A percentile compares a stretch with the other conserved stretches of the same genome.
Conservation (phyloP, 2,329 filamentous ascomycete genomes). For the Monosporascus ibericus region DNA sequence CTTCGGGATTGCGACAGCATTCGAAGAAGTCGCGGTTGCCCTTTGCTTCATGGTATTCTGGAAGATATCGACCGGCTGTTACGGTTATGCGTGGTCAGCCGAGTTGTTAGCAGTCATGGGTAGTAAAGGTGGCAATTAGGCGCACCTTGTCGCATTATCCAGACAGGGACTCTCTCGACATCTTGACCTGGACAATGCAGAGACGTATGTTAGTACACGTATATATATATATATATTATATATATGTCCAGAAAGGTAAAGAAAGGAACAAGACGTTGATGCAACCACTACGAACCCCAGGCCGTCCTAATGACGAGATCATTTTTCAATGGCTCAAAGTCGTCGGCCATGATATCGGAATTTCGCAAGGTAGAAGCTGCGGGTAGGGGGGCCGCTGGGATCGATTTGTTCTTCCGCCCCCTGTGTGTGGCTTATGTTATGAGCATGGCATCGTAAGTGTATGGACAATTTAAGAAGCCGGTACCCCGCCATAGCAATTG, state of each 20-base stretch:
- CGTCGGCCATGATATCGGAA: slow-evolving; percentile 50
- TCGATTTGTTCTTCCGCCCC: too few relatives aligned
- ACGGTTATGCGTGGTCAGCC: slow-evolving; percentile 4
- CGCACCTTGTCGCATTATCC: slow-evolving; percentile 98
- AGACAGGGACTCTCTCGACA: slow-evolving; percentile 90
- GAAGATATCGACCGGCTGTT: slow-evolving; percentile 88
- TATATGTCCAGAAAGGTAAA: background rate
- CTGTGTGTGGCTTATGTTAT: too few relatives aligned
- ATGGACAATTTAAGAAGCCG: too few relatives aligned
- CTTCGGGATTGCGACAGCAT: slow-evolving; percentile 88
- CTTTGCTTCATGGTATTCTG: slow-evolving; percentile 96
- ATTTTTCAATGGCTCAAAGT: slow-evolving; percentile 84
- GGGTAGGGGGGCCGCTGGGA: too few relatives aligned
- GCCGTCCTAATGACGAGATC: slow-evolving; percentile 87
- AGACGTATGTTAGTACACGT: slow-evolving; percentile 13
- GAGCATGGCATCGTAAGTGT: too few relatives aligned
- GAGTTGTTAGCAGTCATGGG: too few relatives aligned
- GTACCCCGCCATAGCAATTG: too few relatives aligned
- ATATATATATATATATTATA: too few relatives aligned
- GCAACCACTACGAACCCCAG: slow-evolving; percentile 55
- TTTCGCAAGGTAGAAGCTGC: background rate
- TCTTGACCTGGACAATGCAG: slow-evolving; percentile 59
- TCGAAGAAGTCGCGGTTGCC: slow-evolving; percentile 90
- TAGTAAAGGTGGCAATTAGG: background rate
- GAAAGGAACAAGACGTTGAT: background rate